A percentile compares a stretch with the other conserved stretches of the same genome.
phyloP scores from a whole-genome alignment of 2,329 filamentous ascomycete species.

The Thielaviopsis cerberus region DNA sequence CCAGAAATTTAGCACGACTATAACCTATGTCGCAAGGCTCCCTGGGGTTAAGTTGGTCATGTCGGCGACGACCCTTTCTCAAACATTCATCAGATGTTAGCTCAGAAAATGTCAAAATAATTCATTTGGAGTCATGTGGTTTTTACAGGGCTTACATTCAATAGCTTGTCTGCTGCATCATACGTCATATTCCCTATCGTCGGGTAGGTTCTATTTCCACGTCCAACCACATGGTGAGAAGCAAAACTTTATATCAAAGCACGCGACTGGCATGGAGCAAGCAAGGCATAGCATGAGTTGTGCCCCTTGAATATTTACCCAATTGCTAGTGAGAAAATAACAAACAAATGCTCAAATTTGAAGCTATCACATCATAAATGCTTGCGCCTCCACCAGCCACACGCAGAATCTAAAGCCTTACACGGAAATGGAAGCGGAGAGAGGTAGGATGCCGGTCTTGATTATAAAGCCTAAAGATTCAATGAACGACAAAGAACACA shows the following conservation, averaged over 20 bases:
- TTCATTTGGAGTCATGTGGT: neutral
- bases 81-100: too few species aligned
- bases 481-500: too few species aligned
- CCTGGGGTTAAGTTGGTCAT: too few species aligned
- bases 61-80: too few species aligned
- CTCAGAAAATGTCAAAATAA: too few species aligned
- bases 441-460: neutral
- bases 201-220: neutral
- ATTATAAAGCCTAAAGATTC: neutral
- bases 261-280: neutral
- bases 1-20: too few species aligned
- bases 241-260: neutral
- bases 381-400: neutral
- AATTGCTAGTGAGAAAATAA: neutral
- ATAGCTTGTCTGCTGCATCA: neutral
- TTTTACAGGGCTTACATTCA: neutral
- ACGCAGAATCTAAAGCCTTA: neutral
- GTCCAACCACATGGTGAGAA: neutral
- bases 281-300: neutral
- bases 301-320: too few species aligned
- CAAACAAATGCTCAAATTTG: neutral
- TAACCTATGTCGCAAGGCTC: too few species aligned
- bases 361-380: neutral
- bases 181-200: neutral
- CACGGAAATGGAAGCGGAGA: neutral